Evolutionary conservation across 768 basidiomycete genomes (phyloP), one percentile per base, ranked within the genome.

Genomic region (Calocybe cyanea): DNA sequence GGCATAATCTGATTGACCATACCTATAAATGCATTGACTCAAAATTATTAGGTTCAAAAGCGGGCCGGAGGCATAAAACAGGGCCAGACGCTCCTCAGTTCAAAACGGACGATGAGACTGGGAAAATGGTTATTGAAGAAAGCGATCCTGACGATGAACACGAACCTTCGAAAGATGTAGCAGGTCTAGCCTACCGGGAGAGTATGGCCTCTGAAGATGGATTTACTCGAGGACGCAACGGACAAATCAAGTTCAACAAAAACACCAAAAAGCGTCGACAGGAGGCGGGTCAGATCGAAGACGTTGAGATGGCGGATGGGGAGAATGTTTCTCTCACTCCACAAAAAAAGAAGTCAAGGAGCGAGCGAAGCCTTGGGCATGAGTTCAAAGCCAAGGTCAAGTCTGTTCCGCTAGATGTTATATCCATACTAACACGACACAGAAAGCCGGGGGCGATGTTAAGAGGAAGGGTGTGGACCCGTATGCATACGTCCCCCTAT

Each of bases 341-440:
- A 64, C 76, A 77, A 69, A 72, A 77, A 75, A 63, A 74, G 65
- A 73, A 79, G 69, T 64, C 78, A 71, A 67, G 70, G 63, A 38
- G 76, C 63, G 68, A 69, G 25, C 52, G 59, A 23, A 71, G 64
- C 48, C 56, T 77, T 77, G 96, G 96, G 10, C 81, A 81, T 11
- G 93, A 98, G 63, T 98, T 96, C 75, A 94, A 87, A 63, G 91
- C 96, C 23, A 98, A 93, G 83, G 94, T 92, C 54, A 45, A 81
- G 8, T 39, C 23, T 48, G 48, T 6, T 34, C 20, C 18, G 18
- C 17, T 19, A 19, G 11, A 42, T 42, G 24, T 51, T 19, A 34
- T 37, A 28, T n/a, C 57, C 31, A 57, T 43, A 38, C 54, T 37
- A 44, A 4, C n/a, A 43, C 32, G 32, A 33, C 51, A 43, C 64